Evolutionary conservation across 1,139 yeast genomes (phyloP).

Genomic region (Candida neerlandica): DNA sequence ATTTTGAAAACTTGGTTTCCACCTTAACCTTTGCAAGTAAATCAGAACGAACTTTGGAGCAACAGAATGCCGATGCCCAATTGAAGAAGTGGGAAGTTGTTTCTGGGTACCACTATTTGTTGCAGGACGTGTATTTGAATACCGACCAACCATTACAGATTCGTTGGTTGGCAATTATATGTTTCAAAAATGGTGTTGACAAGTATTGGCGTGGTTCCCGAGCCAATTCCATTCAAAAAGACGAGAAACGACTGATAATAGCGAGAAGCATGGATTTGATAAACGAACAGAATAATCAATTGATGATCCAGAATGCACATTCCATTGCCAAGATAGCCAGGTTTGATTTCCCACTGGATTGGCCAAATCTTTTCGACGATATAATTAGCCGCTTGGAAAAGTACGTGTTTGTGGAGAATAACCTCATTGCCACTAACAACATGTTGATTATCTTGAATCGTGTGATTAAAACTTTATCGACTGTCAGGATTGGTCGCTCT

Average conservation of each 20-base stretch:
- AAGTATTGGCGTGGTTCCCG: conserved; percentile 79
- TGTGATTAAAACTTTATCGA: conserved; percentile 68
- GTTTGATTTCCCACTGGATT: conserved; percentile 81
- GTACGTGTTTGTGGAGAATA: conserved; percentile 47
- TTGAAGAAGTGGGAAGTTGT: conserved; percentile 66
- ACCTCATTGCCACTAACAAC: conserved; percentile 60
- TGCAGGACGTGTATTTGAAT: conserved; percentile 68
- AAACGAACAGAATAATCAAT: conserved; percentile 71
- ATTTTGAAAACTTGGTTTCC: conserved; percentile 23
- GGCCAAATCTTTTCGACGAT: conserved; percentile 80
- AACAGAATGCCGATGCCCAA: conserved; percentile 68
- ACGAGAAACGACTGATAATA: conserved; percentile 70
- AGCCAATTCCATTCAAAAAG: conserved; percentile 55
- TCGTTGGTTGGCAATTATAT: conserved; percentile 86
- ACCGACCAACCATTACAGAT: conserved; percentile 58
- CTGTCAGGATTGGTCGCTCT: conserved; percentile 81
- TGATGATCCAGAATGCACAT: conserved; percentile 81
- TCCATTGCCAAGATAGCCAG: conserved; percentile 77
- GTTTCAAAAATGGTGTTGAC: conserved; percentile 85
- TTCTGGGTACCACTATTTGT: conserved; percentile 59
- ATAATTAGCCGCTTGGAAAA: conserved; percentile 44
- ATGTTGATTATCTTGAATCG: conserved; percentile 71
- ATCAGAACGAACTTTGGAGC: conserved; percentile 47
- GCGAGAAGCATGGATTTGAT: conserved; percentile 58
- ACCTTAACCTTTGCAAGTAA: conserved; percentile 54